Conservation (phyloP, 2,329 filamentous ascomycete genomes). For the Fusarium sp. region DNA sequence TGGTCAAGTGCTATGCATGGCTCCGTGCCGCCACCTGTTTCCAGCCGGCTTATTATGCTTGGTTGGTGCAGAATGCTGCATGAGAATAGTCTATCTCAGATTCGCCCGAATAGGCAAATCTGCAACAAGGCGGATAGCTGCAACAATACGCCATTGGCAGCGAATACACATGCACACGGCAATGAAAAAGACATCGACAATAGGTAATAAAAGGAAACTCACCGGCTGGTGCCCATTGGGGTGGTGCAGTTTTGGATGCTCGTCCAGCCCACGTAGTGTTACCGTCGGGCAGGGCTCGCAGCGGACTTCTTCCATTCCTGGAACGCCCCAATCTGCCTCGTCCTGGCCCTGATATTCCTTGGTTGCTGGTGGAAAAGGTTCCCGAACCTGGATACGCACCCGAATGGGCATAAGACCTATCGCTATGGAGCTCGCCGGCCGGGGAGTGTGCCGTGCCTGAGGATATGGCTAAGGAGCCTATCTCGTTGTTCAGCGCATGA, state of each 20-base stretch:
- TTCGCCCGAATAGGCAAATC: slow-evolving; percentile 1
- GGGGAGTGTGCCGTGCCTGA: slow-evolving; percentile 35
- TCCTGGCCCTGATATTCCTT: slow-evolving; percentile 84
- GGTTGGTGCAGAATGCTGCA: neutral
- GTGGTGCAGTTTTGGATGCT: slow-evolving; percentile 58
- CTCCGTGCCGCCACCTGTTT: slow-evolving; percentile 10
- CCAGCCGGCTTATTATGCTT: neutral
- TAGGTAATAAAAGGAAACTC: slow-evolving; percentile 46
- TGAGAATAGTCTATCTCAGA: neutral
- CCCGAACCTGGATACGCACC: slow-evolving; percentile 54
- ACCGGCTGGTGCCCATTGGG: slow-evolving; percentile 61
- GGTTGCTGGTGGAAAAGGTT: slow-evolving; percentile 61
- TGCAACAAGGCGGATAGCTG: neutral
- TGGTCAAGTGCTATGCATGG: slow-evolving; percentile 9
- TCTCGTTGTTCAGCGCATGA: slow-evolving; percentile 55
- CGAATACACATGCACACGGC: neutral
- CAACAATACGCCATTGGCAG: neutral
- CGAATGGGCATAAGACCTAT: slow-evolving; percentile 41
- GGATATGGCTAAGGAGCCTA: slow-evolving; percentile 53
- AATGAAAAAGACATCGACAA: neutral
- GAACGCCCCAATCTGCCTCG: slow-evolving; percentile 84
- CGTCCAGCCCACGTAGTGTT: slow-evolving; percentile 68
- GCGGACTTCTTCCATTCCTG: slow-evolving; percentile 70
- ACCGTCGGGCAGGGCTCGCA: slow-evolving; percentile 70
- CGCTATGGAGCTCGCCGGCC: slow-evolving; percentile 48